Conservation (phyloP, 176 grass and related monocot genomes). For the Carex pumila region DNA sequence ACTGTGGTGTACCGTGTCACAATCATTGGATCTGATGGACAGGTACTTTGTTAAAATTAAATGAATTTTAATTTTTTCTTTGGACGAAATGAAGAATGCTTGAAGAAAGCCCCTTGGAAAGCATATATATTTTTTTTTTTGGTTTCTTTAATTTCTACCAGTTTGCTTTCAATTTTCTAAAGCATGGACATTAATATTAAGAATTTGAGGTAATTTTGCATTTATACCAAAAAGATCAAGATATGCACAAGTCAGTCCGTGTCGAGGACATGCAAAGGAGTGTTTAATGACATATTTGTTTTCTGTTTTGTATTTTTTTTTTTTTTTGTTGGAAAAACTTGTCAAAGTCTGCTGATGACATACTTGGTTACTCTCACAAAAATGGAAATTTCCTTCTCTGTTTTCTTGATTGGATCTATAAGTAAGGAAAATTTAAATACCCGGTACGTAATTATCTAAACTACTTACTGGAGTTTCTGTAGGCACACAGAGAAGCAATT, state of each 20-base stretch:
- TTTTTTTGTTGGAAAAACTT: no score
- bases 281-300: not conserved
- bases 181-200: not conserved
- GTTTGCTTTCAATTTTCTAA: not conserved
- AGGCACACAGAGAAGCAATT: constrained; percentile 55
- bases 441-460: not conserved
- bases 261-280: not conserved
- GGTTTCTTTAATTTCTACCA: not conserved
- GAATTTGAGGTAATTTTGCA: not conserved
- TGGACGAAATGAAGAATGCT: not conserved
- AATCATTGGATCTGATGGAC: constrained; percentile 57
- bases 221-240: not conserved
- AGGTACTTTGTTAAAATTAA: constrained; percentile 31
- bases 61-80: not conserved
- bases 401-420: not conserved
- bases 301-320: no score
- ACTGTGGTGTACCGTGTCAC: constrained; percentile 73
- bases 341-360: no score
- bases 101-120: not conserved
- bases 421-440: not conserved
- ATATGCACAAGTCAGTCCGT: not conserved
- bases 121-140: not conserved
- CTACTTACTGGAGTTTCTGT: not conserved
- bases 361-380: no score
- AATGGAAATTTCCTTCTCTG: no score